phyloP scores from a whole-genome alignment of 352 stramenopile genomes.

The Globisporangium radiosum region DNA sequence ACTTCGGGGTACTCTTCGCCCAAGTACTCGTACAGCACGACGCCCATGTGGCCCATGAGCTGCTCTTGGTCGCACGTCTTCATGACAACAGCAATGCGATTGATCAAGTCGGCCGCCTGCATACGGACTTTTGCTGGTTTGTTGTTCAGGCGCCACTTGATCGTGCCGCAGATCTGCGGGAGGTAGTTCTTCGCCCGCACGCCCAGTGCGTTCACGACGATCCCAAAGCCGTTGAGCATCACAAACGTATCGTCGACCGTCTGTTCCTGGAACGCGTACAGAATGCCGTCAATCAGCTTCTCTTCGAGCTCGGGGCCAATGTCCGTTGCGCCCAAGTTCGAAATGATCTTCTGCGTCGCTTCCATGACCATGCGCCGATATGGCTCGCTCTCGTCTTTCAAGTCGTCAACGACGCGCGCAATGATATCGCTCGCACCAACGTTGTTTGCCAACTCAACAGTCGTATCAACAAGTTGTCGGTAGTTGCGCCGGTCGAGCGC shows the following conservation, averaged over 20 bases:
- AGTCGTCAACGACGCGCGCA: conserved; percentile 94
- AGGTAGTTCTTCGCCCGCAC: conserved; percentile 97
- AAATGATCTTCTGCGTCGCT: conserved; percentile 97
- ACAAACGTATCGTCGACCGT: conserved; percentile 91
- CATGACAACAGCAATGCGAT: conserved; percentile 97
- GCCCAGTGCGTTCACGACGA: conserved; percentile 97
- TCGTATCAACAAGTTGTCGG: conserved; percentile 98
- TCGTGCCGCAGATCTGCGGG: conserved; percentile 97
- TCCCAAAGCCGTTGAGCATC: conserved; percentile 98
- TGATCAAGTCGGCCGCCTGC: conserved; percentile 98
- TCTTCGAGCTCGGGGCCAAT: conserved; percentile 97
- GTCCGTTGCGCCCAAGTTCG: conserved; percentile 95
- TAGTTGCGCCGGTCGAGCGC: conserved; percentile 97
- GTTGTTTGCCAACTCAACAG: conserved; percentile 97
- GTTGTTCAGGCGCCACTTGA: conserved; percentile 99
- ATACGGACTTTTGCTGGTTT: conserved; percentile 98
- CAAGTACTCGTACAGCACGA: conserved; percentile 99
- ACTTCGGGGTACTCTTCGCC: conserved; percentile 99
- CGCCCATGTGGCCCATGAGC: conserved; percentile 98
- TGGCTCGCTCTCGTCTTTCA: conserved; percentile 99
- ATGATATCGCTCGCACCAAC: conserved; percentile 99
- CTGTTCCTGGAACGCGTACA: conserved; percentile 99
- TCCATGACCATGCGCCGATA: conserved; percentile 99
- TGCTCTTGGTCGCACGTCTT: conserved; percentile 98
- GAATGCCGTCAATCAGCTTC: conserved; percentile 98